A percentile compares a stretch with the other conserved stretches of the same genome.
These are phyloP conservation scores for Trichoderma virens DNA, from an alignment of 495 filamentous ascomycete species.

Conservation along the genomic window DNA sequence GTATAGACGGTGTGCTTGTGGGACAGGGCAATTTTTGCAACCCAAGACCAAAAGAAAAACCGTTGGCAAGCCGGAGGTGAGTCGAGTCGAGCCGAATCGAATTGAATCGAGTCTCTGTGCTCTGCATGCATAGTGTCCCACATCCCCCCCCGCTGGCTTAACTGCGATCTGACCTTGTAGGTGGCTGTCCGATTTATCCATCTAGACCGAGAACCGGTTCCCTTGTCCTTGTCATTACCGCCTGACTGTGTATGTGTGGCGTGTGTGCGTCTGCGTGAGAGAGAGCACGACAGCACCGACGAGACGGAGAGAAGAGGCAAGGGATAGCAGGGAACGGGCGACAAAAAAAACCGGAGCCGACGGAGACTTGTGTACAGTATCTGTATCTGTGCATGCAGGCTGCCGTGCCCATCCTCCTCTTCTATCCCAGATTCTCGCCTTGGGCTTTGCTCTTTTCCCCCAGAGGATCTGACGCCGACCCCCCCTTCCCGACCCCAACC, in stretches of 20 bases:
- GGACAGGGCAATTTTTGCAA: neutral
- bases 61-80: neutral
- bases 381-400: neutral
- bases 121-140: conserved; percentile 1
- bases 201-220: neutral
- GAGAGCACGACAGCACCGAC: neutral
- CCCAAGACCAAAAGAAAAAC: neutral
- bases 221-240: conserved; percentile 2
- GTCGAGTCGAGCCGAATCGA: neutral
- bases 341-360: neutral
- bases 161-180: conserved; percentile 1
- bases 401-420: neutral
- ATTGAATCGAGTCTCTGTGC: conserved; percentile 1
- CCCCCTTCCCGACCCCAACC: neutral
- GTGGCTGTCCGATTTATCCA: neutral
- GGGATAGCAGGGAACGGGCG: neutral
- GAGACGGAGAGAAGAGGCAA: neutral
- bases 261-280: neutral
- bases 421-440: neutral
- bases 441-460: neutral
- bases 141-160: neutral
- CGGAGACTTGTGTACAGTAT: neutral
- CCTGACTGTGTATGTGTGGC: neutral
- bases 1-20: neutral
- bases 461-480: neutral